phyloP scores from a whole-genome alignment of 108 stramenopile species.

The Craspedostauros australis region DNA sequence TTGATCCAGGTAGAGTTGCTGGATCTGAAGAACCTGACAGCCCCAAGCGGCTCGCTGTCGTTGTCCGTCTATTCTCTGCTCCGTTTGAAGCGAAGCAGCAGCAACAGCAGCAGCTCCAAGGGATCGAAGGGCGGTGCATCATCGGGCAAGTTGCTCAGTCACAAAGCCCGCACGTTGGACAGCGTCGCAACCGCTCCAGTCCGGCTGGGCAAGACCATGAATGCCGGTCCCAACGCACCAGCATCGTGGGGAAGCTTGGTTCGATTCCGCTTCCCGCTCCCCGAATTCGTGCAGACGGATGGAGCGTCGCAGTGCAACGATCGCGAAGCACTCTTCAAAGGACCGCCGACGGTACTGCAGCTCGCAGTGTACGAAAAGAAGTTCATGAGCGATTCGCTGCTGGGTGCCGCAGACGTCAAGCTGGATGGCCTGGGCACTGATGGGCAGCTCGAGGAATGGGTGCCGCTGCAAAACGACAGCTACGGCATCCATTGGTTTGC shows the following conservation, averaged over 20 bases:
- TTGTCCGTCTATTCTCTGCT: conserved; percentile 75
- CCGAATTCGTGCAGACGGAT: conserved; percentile 66
- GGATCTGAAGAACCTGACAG: conserved; percentile 92
- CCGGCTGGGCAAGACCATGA: conserved; percentile 72
- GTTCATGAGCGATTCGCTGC: conserved; percentile 70
- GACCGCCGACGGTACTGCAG: conserved; percentile 75
- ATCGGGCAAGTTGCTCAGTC: conserved; percentile 63
- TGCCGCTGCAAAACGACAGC: conserved; percentile 68
- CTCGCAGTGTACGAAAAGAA: conserved; percentile 86
- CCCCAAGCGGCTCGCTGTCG: conserved; percentile 76
- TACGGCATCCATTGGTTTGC: conserved; percentile 84
- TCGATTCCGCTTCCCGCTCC: conserved; percentile 79
- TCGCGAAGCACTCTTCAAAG: conserved; percentile 80
- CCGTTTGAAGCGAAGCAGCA: conserved; percentile 75
- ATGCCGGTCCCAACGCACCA: conserved; percentile 84
- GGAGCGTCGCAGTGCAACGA: conserved; percentile 63
- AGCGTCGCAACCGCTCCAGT: conserved; percentile 63
- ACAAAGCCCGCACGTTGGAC: conserved; percentile 72
- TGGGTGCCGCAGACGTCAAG: conserved; percentile 76
- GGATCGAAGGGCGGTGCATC: too few relatives aligned
- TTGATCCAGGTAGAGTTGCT: conserved; percentile 90
- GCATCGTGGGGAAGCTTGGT: conserved; percentile 87
- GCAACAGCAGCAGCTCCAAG: too few relatives aligned
- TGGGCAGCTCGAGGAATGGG: conserved; percentile 87
- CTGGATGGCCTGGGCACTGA: conserved; percentile 65